A percentile compares a stretch with the other conserved stretches of the same genome.
These are phyloP conservation scores for Pachysandra terminalis DNA, from an alignment of 164 flowering plant genomes.

Conservation along the genomic window DNA sequence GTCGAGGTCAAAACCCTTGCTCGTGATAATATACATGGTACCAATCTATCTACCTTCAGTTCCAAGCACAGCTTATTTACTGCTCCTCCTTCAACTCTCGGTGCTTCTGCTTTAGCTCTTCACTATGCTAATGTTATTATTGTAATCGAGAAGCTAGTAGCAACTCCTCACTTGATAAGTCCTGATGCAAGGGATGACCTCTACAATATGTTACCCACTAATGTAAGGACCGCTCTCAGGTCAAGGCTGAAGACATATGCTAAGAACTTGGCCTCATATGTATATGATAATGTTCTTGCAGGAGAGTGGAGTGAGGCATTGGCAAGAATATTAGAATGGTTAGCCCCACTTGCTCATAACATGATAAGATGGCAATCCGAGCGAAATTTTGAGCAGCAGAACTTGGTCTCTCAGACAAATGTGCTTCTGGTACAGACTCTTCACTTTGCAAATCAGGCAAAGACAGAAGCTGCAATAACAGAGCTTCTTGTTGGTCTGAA, in stretches of 20 bases:
- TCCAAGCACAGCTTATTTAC: constrained; percentile 38
- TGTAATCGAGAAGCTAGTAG: constrained; percentile 72
- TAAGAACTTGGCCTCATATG: constrained; percentile 38
- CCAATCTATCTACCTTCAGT: constrained; percentile 21
- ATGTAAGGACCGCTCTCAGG: constrained; percentile 52
- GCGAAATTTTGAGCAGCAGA: constrained; percentile 82
- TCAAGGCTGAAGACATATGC: constrained; percentile 59
- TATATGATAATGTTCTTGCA: constrained; percentile 63
- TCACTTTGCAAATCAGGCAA: constrained; percentile 75
- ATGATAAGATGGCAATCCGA: constrained; percentile 97
- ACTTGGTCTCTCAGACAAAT: constrained; percentile 53
- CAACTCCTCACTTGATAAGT: constrained; percentile 85
- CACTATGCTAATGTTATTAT: constrained; percentile 87
- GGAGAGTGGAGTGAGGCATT: constrained; percentile 75
- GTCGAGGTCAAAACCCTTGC: constrained; percentile 7
- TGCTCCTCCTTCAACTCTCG: constrained; percentile 76
- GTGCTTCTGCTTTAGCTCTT: constrained; percentile 75
- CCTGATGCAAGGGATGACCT: constrained; percentile 84
- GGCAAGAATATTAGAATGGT: constrained; percentile 66
- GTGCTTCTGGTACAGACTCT: constrained; percentile 85
- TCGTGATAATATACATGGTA: constrained; percentile 7
- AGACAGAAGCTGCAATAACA: constrained; percentile 74
- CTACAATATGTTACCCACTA: constrained; percentile 78
- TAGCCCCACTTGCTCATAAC: constrained; percentile 88
- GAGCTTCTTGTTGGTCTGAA: constrained; percentile 95